Percentiles rank a stretch among this genome's conserved stretches.
phyloP scores from a whole-genome alignment of 73 alveolate species.

The Stentor coeruleus region DNA sequence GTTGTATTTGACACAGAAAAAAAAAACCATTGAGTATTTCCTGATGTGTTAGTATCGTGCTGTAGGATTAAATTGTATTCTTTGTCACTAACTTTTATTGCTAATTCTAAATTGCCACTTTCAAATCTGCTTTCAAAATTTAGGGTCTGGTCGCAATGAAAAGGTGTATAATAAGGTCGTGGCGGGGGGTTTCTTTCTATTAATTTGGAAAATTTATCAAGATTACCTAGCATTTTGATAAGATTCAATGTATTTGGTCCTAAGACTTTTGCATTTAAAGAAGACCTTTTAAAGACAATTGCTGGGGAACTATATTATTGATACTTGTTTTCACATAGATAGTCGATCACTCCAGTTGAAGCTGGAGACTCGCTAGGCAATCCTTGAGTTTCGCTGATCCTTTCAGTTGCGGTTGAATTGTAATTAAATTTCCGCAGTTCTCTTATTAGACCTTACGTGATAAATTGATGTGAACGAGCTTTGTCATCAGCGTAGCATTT shows the following conservation, averaged over 20 bases:
- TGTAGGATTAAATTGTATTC: slow-evolving; percentile 90
- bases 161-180: slow-evolving; percentile 64
- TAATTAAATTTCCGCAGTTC: too few relatives aligned
- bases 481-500: too few relatives aligned
- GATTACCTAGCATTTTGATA: background rate
- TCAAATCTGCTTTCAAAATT: slow-evolving; percentile 96
- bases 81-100: slow-evolving; percentile 67
- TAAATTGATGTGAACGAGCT: too few relatives aligned
- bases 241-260: background rate
- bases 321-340: background rate
- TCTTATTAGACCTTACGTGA: too few relatives aligned
- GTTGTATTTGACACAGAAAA: slow-evolving; percentile 86
- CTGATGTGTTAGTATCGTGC: slow-evolving; percentile 94
- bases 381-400: background rate
- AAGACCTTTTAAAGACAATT: background rate
- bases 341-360: background rate
- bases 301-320: background rate
- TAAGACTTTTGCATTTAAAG: background rate
- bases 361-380: background rate
- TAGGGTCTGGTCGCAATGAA: slow-evolving; percentile 68
- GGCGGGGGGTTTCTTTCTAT: background rate
- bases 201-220: background rate
- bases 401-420: too few relatives aligned
- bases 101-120: slow-evolving; percentile 90
- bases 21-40: slow-evolving; percentile 97